Conservation (phyloP, 176 grass and related monocot genomes). For the Aegilops sharonensis region DNA sequence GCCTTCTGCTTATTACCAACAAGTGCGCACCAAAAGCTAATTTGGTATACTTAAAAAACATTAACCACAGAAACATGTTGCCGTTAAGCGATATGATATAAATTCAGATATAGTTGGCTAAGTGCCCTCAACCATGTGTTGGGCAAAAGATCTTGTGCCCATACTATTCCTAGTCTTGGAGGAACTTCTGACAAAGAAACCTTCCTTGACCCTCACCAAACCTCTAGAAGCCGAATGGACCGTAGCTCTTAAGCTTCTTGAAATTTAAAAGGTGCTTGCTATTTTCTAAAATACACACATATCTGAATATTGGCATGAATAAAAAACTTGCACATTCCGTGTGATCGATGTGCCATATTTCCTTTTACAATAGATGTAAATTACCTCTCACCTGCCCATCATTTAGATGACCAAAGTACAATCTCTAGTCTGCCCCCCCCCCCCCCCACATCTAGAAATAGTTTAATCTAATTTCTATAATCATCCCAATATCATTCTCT, state of each 20-base stretch:
- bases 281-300: neutral
- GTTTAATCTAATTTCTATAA: too few species aligned
- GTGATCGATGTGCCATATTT: neutral
- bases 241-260: neutral
- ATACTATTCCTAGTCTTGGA: too few species aligned
- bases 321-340: neutral
- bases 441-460: too few species aligned
- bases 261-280: too few species aligned
- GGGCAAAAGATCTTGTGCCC: too few species aligned
- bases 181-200: too few species aligned
- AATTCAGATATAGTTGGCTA: neutral
- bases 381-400: neutral
- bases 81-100: neutral
- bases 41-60: neutral
- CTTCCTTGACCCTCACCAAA: neutral
- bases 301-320: neutral
- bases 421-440: too few species aligned
- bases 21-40: neutral
- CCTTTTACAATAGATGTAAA: neutral
- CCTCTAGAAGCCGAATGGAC: neutral
- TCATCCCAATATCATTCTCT: too few species aligned
- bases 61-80: neutral
- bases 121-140: neutral
- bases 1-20: neutral
- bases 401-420: neutral